These are phyloP conservation scores for Ophiostoma piceae DNA, from an alignment of 2,329 filamentous ascomycete species.

Conservation along the genomic window DNA sequence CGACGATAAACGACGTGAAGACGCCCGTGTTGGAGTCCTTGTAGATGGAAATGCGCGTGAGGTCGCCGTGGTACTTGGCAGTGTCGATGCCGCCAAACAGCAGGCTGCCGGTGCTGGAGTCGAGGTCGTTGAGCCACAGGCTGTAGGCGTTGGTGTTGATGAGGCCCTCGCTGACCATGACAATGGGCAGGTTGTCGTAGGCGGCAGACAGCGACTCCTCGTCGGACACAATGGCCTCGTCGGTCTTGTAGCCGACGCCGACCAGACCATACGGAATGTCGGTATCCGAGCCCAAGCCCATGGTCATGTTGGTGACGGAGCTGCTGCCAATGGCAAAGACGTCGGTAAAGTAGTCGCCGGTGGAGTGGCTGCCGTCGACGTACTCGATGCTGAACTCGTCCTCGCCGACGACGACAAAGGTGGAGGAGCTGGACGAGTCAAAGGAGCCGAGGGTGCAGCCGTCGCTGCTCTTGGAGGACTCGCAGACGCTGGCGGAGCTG, in stretches of 20 bases:
- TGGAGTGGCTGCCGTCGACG: slow-evolving; percentile 53
- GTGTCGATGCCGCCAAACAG: slow-evolving; percentile 79
- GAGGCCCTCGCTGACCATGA: slow-evolving; percentile 56
- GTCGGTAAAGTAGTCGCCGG: slow-evolving; percentile 56
- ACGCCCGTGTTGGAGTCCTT: slow-evolving; percentile 36
- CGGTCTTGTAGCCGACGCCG: slow-evolving; percentile 55
- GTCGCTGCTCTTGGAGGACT: slow-evolving; percentile 24
- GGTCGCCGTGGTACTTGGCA: slow-evolving; percentile 61
- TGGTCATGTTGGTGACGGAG: slow-evolving; percentile 51
- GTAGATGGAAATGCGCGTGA: slow-evolving; percentile 57
- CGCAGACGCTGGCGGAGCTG: slow-evolving; percentile 39
- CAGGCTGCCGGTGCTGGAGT: slow-evolving; percentile 61
- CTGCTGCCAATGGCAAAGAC: slow-evolving; percentile 49
- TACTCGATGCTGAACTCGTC: slow-evolving; percentile 55
- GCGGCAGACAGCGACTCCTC: slow-evolving; percentile 29
- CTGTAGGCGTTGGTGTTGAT: slow-evolving; percentile 67
- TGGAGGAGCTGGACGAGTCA: slow-evolving; percentile 41
- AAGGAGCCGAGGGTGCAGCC: slow-evolving; percentile 34
- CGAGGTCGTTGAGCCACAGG: slow-evolving; percentile 59
- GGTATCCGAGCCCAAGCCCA: slow-evolving; percentile 53
- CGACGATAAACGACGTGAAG: slow-evolving; percentile 46
- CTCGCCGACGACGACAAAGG: slow-evolving; percentile 41
- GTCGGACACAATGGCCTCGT: slow-evolving; percentile 44
- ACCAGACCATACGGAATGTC: slow-evolving; percentile 54
- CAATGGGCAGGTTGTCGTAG: slow-evolving; percentile 59